phyloP scores from a whole-genome alignment of 1,139 yeast species.

The Scheffersomyces segobiensis region DNA sequence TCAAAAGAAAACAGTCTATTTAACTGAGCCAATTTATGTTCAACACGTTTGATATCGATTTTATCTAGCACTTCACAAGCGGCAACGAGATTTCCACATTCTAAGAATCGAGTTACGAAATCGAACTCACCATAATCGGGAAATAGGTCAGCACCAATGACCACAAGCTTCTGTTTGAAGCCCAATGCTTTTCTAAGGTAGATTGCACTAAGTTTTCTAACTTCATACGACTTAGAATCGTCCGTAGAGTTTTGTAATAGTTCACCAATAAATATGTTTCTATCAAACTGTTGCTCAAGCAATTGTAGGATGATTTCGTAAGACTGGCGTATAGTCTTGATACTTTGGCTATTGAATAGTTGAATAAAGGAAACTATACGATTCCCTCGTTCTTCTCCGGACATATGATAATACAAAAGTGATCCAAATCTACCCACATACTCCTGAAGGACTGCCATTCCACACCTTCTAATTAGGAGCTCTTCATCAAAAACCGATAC shows the following conservation, averaged over 20 bases:
- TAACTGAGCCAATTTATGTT: slow-evolving; percentile 5
- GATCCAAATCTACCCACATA: slow-evolving; percentile 72
- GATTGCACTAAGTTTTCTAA: slow-evolving; percentile 28
- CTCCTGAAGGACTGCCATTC: slow-evolving; percentile 86
- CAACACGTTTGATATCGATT: slow-evolving; percentile 1
- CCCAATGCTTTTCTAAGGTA: slow-evolving; percentile 6
- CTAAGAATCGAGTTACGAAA: background rate
- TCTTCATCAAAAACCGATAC: slow-evolving; percentile 72
- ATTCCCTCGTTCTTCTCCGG: slow-evolving; percentile 26
- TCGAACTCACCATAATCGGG: slow-evolving; percentile 7
- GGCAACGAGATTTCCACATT: slow-evolving; percentile 18
- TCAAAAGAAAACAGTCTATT: slow-evolving; percentile 20
- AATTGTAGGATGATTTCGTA: slow-evolving; percentile 21
- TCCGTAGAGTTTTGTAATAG: slow-evolving; percentile 25
- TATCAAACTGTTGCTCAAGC: slow-evolving; percentile 29
- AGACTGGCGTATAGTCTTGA: slow-evolving; percentile 23
- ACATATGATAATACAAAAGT: slow-evolving; percentile 19
- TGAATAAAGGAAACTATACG: slow-evolving; percentile 58
- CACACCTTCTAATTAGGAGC: slow-evolving; percentile 73
- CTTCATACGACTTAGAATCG: slow-evolving; percentile 34
- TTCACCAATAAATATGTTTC: slow-evolving; percentile 24
- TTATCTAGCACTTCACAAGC: slow-evolving; percentile 21
- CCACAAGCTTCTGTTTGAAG: background rate
- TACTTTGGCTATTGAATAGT: slow-evolving; percentile 28
- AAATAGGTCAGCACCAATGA: background rate